phyloP scores from a whole-genome alignment of 202 grass and related monocot genomes.

The Setaria viridis region DNA sequence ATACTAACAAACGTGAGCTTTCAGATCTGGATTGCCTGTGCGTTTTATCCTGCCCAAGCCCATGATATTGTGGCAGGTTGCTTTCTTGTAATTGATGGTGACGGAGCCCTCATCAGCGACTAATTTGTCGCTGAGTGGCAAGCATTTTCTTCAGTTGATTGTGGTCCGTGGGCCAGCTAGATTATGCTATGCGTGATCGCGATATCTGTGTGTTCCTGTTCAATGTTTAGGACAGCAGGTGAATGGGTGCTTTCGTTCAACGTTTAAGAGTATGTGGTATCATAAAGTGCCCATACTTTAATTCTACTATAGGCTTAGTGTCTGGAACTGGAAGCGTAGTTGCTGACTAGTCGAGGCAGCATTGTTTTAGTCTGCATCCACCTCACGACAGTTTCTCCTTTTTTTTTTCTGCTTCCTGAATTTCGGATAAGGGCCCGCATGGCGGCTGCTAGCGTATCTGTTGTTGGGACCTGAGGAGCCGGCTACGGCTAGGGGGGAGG shows the following conservation, averaged over 20 bases:
- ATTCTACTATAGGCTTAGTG: background rate
- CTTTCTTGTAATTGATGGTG: constrained; percentile 12
- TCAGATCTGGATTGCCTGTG: background rate
- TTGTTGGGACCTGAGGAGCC: background rate
- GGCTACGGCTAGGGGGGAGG: background rate
- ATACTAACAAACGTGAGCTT: background rate
- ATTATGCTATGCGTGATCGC: background rate
- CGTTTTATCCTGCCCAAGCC: background rate
- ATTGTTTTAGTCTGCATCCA: background rate
- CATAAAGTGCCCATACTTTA: background rate
- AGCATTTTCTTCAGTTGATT: background rate
- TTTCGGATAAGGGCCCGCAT: background rate
- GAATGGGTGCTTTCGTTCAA: background rate
- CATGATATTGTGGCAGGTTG: constrained; percentile 25
- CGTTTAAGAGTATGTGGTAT: background rate
- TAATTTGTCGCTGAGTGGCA: background rate
- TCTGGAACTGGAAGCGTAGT: background rate
- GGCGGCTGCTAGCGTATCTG: background rate
- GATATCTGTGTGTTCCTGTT: background rate
- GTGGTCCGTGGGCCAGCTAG: constrained; percentile 4
- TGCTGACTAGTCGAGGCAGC: background rate
- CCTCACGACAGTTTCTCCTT: background rate
- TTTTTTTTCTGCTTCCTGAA: background rate
- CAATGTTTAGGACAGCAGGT: background rate
- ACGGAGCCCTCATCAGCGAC: constrained; percentile 2